Conservation (phyloP, 2,329 filamentous ascomycete species). For the Trichoderma atroviride region DNA sequence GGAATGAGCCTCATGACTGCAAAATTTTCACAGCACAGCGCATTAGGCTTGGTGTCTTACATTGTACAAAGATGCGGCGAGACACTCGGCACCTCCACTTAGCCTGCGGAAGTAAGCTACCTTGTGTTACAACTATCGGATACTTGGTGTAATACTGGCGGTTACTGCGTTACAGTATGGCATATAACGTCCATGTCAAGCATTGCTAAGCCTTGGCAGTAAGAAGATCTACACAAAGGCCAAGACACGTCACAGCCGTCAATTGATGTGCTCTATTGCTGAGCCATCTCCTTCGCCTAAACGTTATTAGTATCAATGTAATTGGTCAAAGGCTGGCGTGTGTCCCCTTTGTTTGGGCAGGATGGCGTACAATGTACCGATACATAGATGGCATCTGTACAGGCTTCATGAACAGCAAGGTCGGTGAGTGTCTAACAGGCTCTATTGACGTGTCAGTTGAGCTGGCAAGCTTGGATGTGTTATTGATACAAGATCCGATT, state of each 20-base stretch:
- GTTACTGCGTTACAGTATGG: not conserved
- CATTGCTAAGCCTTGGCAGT: slow-evolving; percentile 30
- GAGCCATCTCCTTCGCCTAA: slow-evolving; percentile 44
- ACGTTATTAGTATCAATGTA: slow-evolving; percentile 49
- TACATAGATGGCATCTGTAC: slow-evolving; percentile 45
- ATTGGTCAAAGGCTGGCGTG: slow-evolving; percentile 56
- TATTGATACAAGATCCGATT: not conserved
- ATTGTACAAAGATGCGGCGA: slow-evolving; percentile 30
- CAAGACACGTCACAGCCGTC: slow-evolving; percentile 46
- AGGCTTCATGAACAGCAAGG: not conserved
- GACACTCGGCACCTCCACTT: slow-evolving; percentile 31
- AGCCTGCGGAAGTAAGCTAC: slow-evolving; percentile 33
- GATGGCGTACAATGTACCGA: slow-evolving; percentile 46
- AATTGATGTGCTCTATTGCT: slow-evolving; percentile 35
- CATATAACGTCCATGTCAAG: slow-evolving; percentile 23
- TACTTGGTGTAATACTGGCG: not conserved
- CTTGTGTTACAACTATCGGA: slow-evolving; percentile 31
- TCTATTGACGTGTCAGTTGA: not conserved
- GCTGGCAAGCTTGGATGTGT: not conserved
- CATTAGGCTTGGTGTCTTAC: not conserved
- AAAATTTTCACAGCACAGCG: not conserved
- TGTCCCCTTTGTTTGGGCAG: slow-evolving; percentile 45
- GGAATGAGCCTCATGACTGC: slow-evolving; percentile 30
- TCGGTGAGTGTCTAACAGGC: not conserved
- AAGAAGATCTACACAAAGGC: slow-evolving; percentile 48